These are phyloP conservation scores for Colletotrichum lini DNA, from an alignment of 2,329 filamentous ascomycete species.

Conservation along the genomic window DNA sequence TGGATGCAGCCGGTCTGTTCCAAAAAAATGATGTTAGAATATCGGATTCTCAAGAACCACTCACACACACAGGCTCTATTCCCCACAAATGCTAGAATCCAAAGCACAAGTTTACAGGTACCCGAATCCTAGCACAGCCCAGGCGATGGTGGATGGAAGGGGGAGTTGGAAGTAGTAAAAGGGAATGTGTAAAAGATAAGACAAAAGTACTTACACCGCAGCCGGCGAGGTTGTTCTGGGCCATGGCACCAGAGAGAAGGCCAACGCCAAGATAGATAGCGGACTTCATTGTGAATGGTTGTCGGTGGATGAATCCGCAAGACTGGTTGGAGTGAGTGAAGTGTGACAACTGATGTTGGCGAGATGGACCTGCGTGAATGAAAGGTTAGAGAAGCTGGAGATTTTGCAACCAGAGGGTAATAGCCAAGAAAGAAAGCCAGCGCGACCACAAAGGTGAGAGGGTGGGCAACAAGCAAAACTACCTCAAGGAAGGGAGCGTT, in stretches of 20 bases:
- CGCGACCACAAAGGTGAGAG: background rate
- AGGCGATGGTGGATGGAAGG: background rate
- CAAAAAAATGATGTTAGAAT: constrained; percentile 6
- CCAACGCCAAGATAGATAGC: constrained; percentile 45
- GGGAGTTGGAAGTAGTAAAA: background rate
- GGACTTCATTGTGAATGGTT: constrained; percentile 39
- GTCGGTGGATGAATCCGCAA: constrained; percentile 10
- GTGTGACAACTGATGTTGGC: constrained; percentile 4
- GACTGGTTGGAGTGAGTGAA: constrained; percentile 25
- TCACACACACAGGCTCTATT: background rate
- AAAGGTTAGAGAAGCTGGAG: constrained; percentile 7
- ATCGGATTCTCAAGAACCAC: background rate
- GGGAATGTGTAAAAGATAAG: background rate
- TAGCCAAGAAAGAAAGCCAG: background rate
- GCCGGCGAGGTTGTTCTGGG: constrained; percentile 56
- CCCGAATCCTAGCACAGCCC: background rate
- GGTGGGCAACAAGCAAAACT: background rate
- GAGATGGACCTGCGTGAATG: constrained; percentile 14
- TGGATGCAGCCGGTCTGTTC: constrained; percentile 30
- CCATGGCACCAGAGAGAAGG: constrained; percentile 55
- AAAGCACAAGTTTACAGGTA: background rate
- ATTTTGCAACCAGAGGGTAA: too few relatives aligned
- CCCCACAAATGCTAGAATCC: background rate
- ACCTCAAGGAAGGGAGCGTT: constrained; percentile 23
- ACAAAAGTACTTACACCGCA: constrained; percentile 66